These are phyloP conservation scores for Vigna nakashimae DNA, from an alignment of 306 rosid genomes.

Conservation along the genomic window DNA sequence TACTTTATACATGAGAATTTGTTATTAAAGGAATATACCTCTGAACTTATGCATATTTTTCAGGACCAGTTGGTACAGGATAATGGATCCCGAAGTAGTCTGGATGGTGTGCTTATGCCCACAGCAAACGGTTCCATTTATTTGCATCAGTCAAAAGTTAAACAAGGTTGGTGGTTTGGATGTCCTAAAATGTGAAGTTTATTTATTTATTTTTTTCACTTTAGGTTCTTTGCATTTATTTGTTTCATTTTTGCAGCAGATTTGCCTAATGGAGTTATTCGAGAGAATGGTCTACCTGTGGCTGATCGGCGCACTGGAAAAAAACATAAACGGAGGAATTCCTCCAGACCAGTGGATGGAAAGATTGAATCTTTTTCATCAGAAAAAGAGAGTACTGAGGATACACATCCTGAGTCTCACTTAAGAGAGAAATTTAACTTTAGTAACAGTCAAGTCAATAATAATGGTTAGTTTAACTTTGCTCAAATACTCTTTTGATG, in stretches of 20 bases:
- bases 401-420: slow-evolving; percentile 50
- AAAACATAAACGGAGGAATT: slow-evolving; percentile 71
- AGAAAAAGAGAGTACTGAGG: slow-evolving; percentile 55
- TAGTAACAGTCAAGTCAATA: slow-evolving; percentile 50
- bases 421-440: slow-evolving; percentile 53
- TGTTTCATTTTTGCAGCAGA: slow-evolving; percentile 52
- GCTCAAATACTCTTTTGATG: slow-evolving; percentile 23
- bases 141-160: slow-evolving; percentile 49
- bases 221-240: slow-evolving; percentile 39
- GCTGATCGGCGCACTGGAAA: slow-evolving; percentile 70
- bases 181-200: slow-evolving; percentile 17
- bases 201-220: slow-evolving; percentile 31
- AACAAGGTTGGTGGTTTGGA: slow-evolving; percentile 63
- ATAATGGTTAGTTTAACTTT: slow-evolving; percentile 58
- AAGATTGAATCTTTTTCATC: slow-evolving; percentile 51
- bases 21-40: slow-evolving; percentile 40
- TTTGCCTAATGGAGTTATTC: slow-evolving; percentile 58
- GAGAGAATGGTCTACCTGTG: slow-evolving; percentile 64
- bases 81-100: slow-evolving; percentile 53
- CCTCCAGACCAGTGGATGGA: slow-evolving; percentile 65
- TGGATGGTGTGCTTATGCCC: slow-evolving; percentile 50
- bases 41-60: slow-evolving; percentile 49
- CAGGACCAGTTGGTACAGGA: slow-evolving; percentile 63
- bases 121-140: slow-evolving; percentile 60
- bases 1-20: slow-evolving; percentile 28